These are phyloP conservation scores for Calcarisporium arbuscula DNA, from an alignment of 2,329 filamentous ascomycete genomes.

Conservation along the genomic window DNA sequence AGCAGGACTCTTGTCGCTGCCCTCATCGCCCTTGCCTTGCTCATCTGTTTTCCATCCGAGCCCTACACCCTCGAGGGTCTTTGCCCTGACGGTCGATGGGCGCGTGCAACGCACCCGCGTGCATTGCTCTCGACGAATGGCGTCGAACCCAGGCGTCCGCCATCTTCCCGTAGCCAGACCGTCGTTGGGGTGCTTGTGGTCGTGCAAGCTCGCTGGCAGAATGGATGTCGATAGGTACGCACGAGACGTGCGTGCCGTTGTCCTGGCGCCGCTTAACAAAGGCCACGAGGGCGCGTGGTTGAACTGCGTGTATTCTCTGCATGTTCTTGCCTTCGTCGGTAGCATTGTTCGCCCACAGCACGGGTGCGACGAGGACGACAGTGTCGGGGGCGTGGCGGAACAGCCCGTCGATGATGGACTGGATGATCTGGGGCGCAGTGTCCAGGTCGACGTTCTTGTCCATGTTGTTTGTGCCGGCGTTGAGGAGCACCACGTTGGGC, in stretches of 20 bases:
- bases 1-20: no score
- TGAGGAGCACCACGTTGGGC: slow-evolving; percentile 35
- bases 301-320: slow-evolving; percentile 21
- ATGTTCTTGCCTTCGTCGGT: slow-evolving; percentile 21
- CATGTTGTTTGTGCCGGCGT: slow-evolving; percentile 39
- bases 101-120: no score
- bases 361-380: slow-evolving; percentile 27
- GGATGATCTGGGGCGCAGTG: slow-evolving; percentile 24
- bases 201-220: slow-evolving; percentile 25
- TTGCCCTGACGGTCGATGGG: no score
- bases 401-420: slow-evolving; percentile 27
- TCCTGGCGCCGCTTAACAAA: no score
- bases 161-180: slow-evolving; percentile 35
- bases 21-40: no score
- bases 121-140: no score
- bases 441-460: slow-evolving; percentile 23
- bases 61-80: no score
- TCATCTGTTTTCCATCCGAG: no score
- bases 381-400: slow-evolving; percentile 23
- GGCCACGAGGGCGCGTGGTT: no score
- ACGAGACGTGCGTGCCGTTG: no score
- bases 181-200: slow-evolving; percentile 33
- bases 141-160: no score
- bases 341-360: slow-evolving; percentile 27
- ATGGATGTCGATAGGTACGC: slow-evolving; percentile 37